These are phyloP conservation scores for Omphalotus guepiniiformis DNA, from an alignment of 768 basidiomycete genomes.

Conservation along the genomic window DNA sequence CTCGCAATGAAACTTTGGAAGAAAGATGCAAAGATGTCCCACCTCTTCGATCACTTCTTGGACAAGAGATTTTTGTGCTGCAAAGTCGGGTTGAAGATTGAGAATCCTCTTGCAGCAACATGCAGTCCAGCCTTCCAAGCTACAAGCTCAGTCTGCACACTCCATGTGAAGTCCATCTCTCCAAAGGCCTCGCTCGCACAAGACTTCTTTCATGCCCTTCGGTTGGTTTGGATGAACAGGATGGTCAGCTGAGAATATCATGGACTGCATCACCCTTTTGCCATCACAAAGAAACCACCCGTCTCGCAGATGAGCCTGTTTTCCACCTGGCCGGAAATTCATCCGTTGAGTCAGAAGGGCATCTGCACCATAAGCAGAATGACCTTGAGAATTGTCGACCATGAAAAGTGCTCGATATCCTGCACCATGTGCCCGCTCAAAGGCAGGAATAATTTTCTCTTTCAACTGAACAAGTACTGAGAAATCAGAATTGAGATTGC, in stretches of 20 bases:
- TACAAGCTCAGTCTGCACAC: slow-evolving; percentile 3
- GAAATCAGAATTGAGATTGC: neutral
- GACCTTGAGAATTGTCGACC: slow-evolving; percentile 24
- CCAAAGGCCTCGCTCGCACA: slow-evolving; percentile 20
- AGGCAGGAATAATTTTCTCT: slow-evolving; percentile 18
- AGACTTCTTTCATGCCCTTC: slow-evolving; percentile 27
- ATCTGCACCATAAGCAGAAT: slow-evolving; percentile 20
- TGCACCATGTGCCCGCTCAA: slow-evolving; percentile 8
- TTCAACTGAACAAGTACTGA: slow-evolving; percentile 22
- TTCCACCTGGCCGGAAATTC: slow-evolving; percentile 22
- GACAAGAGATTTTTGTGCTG: slow-evolving; percentile 18
- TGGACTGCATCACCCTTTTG: slow-evolving; percentile 2
- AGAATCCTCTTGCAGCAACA: slow-evolving; percentile 26
- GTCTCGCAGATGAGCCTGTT: slow-evolving; percentile 18
- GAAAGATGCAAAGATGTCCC: slow-evolving; percentile 25
- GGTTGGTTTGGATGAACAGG: slow-evolving; percentile 9
- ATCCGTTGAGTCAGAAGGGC: slow-evolving; percentile 15
- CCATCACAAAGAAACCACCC: slow-evolving; percentile 14
- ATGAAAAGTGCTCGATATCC: slow-evolving; percentile 13
- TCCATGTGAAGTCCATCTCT: slow-evolving; percentile 6
- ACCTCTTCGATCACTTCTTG: slow-evolving; percentile 20
- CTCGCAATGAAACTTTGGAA: slow-evolving; percentile 20
- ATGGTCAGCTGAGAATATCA: neutral
- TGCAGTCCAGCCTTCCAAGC: neutral
- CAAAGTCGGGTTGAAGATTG: slow-evolving; percentile 21